phyloP scores from a whole-genome alignment of 345 rosid species.

The Toxicodendron radicans region DNA sequence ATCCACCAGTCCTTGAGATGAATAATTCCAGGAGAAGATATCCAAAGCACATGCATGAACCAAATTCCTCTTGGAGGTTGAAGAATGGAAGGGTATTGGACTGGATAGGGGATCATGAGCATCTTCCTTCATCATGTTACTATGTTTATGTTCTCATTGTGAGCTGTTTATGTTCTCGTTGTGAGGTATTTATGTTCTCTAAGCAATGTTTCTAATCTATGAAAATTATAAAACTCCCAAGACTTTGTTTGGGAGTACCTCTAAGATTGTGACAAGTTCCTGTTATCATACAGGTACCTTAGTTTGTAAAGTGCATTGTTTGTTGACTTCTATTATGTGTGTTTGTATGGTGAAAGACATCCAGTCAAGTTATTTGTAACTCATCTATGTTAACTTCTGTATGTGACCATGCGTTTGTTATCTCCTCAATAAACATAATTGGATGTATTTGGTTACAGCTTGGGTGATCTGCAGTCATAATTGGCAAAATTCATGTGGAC shows the following conservation, averaged over 20 bases:
- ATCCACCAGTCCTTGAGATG: constrained; percentile 23
- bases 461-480: neutral
- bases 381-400: constrained; percentile 15
- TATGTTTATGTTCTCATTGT: constrained; percentile 8
- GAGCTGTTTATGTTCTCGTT: constrained; percentile 18
- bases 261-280: constrained; percentile 22
- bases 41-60: neutral
- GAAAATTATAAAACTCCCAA: constrained; percentile 23
- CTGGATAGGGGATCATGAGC: constrained; percentile 30
- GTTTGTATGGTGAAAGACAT: constrained; percentile 26
- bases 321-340: constrained; percentile 20
- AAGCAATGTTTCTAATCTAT: constrained; percentile 22
- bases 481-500: neutral
- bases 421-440: neutral
- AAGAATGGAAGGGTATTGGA: constrained; percentile 23
- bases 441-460: neutral
- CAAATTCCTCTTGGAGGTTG: constrained; percentile 1
- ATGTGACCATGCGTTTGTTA: neutral
- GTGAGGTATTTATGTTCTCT: constrained; percentile 20
- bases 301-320: constrained; percentile 47
- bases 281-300: constrained; percentile 24
- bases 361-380: constrained; percentile 15
- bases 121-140: constrained; percentile 24
- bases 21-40: constrained; percentile 9
- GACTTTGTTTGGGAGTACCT: constrained; percentile 27